Evolutionary conservation across 2,329 filamentous ascomycete genomes (phyloP).

Genomic region (Setomelanomma holmii): DNA sequence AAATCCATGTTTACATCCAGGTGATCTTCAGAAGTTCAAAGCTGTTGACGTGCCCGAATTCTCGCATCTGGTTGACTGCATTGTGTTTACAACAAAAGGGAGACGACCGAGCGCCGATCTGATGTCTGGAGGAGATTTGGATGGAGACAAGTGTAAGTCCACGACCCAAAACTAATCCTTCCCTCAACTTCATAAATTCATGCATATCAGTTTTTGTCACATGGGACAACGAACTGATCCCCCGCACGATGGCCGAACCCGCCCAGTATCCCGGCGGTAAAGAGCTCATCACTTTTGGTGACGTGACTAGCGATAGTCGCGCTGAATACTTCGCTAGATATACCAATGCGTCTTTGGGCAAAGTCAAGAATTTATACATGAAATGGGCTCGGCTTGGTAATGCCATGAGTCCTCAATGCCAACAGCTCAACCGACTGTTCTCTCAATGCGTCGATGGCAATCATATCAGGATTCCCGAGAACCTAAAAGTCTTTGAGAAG

Average conservation of each 20-base stretch:
- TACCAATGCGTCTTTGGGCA: constrained; percentile 49
- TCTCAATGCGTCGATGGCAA: constrained; percentile 54
- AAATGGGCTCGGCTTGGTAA: constrained; percentile 50
- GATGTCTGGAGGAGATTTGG: constrained; percentile 54
- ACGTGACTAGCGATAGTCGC: constrained; percentile 49
- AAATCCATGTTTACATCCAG: constrained; percentile 54
- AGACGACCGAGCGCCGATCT: constrained; percentile 50
- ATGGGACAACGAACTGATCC: constrained; percentile 53
- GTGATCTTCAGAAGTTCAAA: constrained; percentile 54
- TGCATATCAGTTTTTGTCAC: constrained; percentile 48
- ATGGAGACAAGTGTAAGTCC: constrained; percentile 51
- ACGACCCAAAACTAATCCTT: not conserved
- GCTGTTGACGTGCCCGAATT: constrained; percentile 47
- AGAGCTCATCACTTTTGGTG: constrained; percentile 46
- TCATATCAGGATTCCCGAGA: constrained; percentile 45
- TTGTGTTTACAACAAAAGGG: constrained; percentile 50
- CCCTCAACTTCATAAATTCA: not conserved
- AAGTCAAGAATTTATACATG: constrained; percentile 53
- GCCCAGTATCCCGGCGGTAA: constrained; percentile 51
- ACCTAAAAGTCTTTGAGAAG: constrained; percentile 42
- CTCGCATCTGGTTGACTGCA: constrained; percentile 51
- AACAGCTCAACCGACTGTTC: constrained; percentile 53
- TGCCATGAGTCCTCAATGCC: constrained; percentile 49
- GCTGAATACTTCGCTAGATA: constrained; percentile 53
- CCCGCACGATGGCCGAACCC: constrained; percentile 43